phyloP scores from a whole-genome alignment of 2,329 filamentous ascomycete species.

The Alternaria infectoria region DNA sequence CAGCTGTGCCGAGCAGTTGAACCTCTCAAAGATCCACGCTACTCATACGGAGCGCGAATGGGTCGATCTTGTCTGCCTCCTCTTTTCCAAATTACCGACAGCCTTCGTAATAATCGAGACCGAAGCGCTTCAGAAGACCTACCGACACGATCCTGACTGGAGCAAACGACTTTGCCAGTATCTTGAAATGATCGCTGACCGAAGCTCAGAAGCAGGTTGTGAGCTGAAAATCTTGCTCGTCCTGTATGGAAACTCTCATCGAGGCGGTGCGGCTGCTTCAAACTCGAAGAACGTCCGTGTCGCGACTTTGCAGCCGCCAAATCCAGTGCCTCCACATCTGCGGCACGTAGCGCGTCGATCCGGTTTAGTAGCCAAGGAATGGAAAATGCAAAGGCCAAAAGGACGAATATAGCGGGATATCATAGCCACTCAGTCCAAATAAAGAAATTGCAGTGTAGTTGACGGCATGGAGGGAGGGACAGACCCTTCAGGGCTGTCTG shows the following conservation, averaged over 20 bases:
- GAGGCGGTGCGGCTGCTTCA: neutral
- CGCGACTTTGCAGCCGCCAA: neutral
- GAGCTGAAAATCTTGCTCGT: neutral
- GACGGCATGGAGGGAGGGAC: neutral
- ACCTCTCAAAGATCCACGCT: neutral
- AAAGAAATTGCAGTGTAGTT: neutral
- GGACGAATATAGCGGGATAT: neutral
- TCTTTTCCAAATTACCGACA: neutral
- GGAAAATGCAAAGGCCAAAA: neutral
- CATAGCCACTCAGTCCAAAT: too few species aligned
- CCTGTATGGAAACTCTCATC: neutral
- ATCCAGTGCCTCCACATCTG: neutral
- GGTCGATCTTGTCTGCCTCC: neutral
- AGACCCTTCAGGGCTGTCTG: too few species aligned
- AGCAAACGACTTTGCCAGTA: neutral
- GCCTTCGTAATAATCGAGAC: neutral
- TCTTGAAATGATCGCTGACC: rapidly evolving
- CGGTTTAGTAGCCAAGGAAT: neutral
- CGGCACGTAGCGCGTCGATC: neutral
- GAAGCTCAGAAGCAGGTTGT: neutral
- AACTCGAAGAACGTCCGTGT: neutral
- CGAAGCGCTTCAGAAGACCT: too few species aligned
- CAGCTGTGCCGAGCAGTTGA: neutral
- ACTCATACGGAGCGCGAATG: neutral
- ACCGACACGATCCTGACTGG: neutral